A percentile compares a stretch with the other conserved stretches of the same genome.
Evolutionary conservation across 2,329 filamentous ascomycete species (phyloP).

Genomic region (Talaromyces sp.): DNA sequence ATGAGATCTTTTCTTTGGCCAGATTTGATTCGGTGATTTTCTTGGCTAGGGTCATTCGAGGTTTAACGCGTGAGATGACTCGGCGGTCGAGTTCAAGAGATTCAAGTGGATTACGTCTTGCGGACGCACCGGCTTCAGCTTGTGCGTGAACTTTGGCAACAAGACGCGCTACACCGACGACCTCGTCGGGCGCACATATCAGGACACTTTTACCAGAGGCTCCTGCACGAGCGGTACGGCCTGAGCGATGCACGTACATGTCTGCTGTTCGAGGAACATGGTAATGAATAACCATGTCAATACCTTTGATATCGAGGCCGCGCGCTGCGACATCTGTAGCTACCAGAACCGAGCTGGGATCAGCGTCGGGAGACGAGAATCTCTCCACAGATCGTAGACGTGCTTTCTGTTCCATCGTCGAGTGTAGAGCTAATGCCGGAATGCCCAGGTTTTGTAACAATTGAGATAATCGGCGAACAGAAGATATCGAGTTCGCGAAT

Average conservation of each 20-base stretch:
- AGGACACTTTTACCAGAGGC: conserved; percentile 77
- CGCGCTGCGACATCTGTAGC: conserved; percentile 92
- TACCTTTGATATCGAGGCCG: conserved; percentile 86
- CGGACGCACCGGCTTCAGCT: conserved; percentile 50
- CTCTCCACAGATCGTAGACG: conserved; percentile 88
- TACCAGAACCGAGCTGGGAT: conserved; percentile 67
- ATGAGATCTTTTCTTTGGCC: conserved; percentile 81
- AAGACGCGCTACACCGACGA: conserved; percentile 75
- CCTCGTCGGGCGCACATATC: conserved; percentile 88
- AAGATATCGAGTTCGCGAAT: conserved; percentile 94
- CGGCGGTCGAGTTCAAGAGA: conserved; percentile 80
- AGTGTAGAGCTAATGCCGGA: conserved; percentile 75
- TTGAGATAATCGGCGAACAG: conserved; percentile 79
- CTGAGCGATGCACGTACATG: conserved; percentile 91
- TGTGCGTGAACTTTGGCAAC: conserved; percentile 79
- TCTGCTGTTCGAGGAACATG: conserved; percentile 89
- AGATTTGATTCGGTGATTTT: conserved; percentile 76
- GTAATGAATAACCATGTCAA: conserved; percentile 91
- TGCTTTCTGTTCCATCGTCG: conserved; percentile 93
- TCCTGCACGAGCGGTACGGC: conserved; percentile 82
- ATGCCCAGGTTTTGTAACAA: conserved; percentile 79
- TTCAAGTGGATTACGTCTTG: conserved; percentile 55
- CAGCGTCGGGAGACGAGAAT: conserved; percentile 62
- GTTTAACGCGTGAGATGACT: conserved; percentile 70
- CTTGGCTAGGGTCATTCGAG: conserved; percentile 77